Evolutionary conservation across 2,329 filamentous ascomycete species (phyloP), one percentile per base, ranked within the genome.

Genomic region (Seiridium cupressi): DNA sequence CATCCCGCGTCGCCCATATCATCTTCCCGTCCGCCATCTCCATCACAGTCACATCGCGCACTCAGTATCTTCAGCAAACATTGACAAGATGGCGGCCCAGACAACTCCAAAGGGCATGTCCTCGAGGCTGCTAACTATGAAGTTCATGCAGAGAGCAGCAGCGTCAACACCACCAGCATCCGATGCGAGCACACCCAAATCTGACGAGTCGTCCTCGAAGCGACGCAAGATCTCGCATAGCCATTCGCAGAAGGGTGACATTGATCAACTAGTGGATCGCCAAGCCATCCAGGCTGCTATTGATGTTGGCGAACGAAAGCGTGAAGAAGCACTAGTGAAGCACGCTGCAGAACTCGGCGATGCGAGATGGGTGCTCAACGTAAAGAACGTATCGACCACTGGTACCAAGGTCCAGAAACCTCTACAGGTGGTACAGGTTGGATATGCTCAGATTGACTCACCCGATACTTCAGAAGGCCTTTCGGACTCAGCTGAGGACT

Each of bases 131-230:
- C 82, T 96, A 71, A 93, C 91, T 44, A 97, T 97, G 93, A 96
- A 96, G 80, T 97, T 97, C 73, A 97, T 97, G 93, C 93, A 96
- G 80, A 86, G 93, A 69, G 90, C 91, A 63, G 89, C 88, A 55
- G 87, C 89, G 55, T 78, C 79, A 72, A 76, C 63, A 53, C 32
- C 49, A 40, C 76, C 69, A 61, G 70, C 75, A 55, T 72, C 78
- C 18, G 78, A 79, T 3, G 74, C 81, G 61, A 68, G 68, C 58
- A 78, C 61, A 73, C 83, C 64, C 70, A 79, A 60, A 69, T 76
- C 61, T 55, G 81, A 84, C 26, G 78, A 82, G 18, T 84, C 72
- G 69, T 81, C 74, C 61, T 77, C 83, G 11, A 93, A 93, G 74
- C 87, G 87, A 65, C 84, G 86, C 64, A 90, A 89, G 69, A 74